Percentiles rank a stretch among this genome's conserved stretches.
Conservation (phyloP, 2,329 filamentous ascomycete species). For the Fusarium fracticaudum region DNA sequence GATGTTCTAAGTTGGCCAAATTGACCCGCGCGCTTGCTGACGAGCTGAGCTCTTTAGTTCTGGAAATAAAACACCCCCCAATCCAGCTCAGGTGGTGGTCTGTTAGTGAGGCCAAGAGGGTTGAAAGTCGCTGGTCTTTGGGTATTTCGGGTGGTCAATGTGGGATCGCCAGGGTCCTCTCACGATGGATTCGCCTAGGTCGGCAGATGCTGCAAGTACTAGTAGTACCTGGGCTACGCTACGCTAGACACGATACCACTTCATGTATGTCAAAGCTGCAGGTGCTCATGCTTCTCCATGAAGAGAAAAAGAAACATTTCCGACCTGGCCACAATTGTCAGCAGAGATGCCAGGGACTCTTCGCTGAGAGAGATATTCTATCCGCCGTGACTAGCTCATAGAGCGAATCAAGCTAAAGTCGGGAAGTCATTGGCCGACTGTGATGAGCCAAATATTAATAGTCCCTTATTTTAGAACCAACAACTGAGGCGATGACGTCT, state of each 20-base stretch:
- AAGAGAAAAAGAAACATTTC: conserved; percentile 5
- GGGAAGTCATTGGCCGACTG: background rate
- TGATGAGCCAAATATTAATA: background rate
- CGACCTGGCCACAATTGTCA: conserved; percentile 1
- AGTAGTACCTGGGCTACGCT: background rate
- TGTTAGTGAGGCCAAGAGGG: conserved; percentile 28
- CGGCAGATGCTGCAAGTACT: conserved; percentile 6
- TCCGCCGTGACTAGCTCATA: background rate
- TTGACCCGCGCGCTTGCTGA: conserved; percentile 12
- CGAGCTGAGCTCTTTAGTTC: conserved; percentile 3
- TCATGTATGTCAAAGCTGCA: conserved; percentile 43
- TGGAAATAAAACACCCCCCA: background rate
- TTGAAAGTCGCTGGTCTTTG: conserved; percentile 11
- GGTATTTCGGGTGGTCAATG: background rate
- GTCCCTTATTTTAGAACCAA: conserved; percentile 10
- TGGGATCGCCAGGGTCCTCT: conserved; percentile 43
- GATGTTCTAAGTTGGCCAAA: conserved; percentile 1
- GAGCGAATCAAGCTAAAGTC: background rate
- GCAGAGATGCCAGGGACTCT: conserved; percentile 3
- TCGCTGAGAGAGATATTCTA: background rate
- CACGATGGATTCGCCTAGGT: conserved; percentile 25
- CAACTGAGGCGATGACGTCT: conserved; percentile 26
- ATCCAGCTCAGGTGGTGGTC: conserved; percentile 14
- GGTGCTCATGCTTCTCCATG: conserved; percentile 15
- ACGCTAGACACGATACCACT: conserved; percentile 31